Conservation (phyloP, 306 rosid species). For the Fragaria ananassa region DNA sequence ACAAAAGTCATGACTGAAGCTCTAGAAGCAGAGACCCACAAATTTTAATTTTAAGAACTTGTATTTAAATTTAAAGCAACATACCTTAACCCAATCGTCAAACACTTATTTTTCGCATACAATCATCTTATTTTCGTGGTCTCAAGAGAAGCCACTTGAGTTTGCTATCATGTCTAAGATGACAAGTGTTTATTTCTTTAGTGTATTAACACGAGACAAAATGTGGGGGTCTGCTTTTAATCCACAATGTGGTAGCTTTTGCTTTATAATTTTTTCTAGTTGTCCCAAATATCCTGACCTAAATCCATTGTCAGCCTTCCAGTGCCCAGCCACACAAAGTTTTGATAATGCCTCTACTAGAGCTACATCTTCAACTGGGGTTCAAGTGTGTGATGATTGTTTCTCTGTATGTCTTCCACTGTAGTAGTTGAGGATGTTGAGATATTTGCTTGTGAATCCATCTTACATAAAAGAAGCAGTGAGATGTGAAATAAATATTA, state of each 20-base stretch:
- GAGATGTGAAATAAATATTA: no score
- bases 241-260: not conserved
- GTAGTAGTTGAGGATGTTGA: not conserved
- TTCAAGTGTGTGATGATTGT: not conserved
- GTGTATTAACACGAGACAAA: not conserved
- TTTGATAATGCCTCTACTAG: not conserved
- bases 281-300: not conserved
- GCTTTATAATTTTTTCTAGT: not conserved
- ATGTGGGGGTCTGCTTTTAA: not conserved
- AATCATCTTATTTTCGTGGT: not conserved
- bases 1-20: no score
- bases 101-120: not conserved
- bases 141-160: conserved; percentile 6
- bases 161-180: not conserved
- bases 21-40: no score
- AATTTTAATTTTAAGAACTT: not conserved
- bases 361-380: not conserved
- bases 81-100: not conserved
- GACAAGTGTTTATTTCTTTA: not conserved
- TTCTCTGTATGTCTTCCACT: not conserved
- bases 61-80: not conserved
- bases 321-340: not conserved
- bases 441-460: not conserved
- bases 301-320: not conserved
- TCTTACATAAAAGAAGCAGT: not conserved